Percentiles rank a stretch among this genome's conserved stretches.
phyloP scores from a whole-genome alignment of 441 rosid genomes.

The Mallotus repandus region DNA sequence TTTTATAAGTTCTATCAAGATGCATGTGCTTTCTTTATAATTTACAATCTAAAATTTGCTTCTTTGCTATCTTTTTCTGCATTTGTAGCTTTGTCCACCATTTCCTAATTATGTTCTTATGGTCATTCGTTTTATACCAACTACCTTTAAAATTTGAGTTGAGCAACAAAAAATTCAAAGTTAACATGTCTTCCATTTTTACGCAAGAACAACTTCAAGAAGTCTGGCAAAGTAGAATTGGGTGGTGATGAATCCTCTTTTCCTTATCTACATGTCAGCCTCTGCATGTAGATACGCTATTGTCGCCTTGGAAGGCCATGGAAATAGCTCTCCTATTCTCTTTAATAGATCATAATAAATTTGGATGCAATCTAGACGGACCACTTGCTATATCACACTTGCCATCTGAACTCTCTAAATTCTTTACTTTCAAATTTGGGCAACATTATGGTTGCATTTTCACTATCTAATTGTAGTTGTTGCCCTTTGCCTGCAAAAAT shows the following conservation, averaged over 20 bases:
- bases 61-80: no score
- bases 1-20: no score
- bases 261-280: constrained; percentile 77
- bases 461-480: constrained; percentile 36
- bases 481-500: no score
- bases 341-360: constrained; percentile 79
- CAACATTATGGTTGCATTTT: constrained; percentile 26
- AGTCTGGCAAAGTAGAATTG: constrained; percentile 87
- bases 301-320: constrained; percentile 95
- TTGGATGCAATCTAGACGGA: constrained; percentile 86
- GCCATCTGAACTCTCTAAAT: constrained; percentile 75
- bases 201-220: constrained; percentile 79
- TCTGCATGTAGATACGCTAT: constrained; percentile 85
- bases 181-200: constrained; percentile 8
- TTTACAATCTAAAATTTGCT: no score
- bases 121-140: no score
- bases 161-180: no score
- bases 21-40: no score
- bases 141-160: no score
- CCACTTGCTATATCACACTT: constrained; percentile 76
- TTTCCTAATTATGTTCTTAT: no score
- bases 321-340: constrained; percentile 85
- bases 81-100: no score
- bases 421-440: constrained; percentile 78
- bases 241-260: constrained; percentile 68